Evolutionary conservation across 2,329 filamentous ascomycete species (phyloP), one percentile per base, ranked within the genome.

Genomic region (Penicillium sp.): DNA sequence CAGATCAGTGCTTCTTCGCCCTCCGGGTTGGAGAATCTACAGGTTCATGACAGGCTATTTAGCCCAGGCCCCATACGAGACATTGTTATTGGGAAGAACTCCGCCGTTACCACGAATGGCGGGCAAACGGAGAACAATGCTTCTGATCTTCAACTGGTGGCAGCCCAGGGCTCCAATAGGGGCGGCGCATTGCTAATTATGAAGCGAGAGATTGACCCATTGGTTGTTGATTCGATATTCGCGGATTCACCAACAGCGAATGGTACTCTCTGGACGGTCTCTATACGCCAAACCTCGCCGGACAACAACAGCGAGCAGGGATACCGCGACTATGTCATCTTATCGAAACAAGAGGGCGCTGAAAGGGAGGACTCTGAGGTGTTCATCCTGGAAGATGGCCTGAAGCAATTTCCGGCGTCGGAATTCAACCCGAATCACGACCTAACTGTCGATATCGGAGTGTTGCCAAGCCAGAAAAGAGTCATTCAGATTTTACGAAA

Each of bases 401-500:
- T 96, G 62, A 89, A 93, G 73, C 87, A 90, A 45, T 84, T 94
- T 7, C 87, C 87, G 41, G 92, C 90, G 45, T 92, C 93, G 0
- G 95, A 99, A 71, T 97, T 98, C 73, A 96, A 99, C 64, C 88
- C 91, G 4, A 91, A 92, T 50, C 92, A 93, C 65, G 95, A 93
- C 29, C 87, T 90, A 35, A 97, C 95, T 0, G 84, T 98, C 51
- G 91, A 96, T 68, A 90, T 95, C 19, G 92, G 91, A 17, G 91
- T 90, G 0, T 87, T 99, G 76, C 91, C 90, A n/a, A 86, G 87
- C 56, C 88, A 91, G 63, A 91, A 86, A 73, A 88, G 92, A 62
- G 89, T 98, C 38, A 89, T 98, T 17, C 95, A 98, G 73, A 90
- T 97, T 2, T 83, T 97, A 57, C 91, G 90, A 66, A 92, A 89